Conservation (phyloP, 2,329 filamentous ascomycete species). For the Pyrenophora tritici-repentis region DNA sequence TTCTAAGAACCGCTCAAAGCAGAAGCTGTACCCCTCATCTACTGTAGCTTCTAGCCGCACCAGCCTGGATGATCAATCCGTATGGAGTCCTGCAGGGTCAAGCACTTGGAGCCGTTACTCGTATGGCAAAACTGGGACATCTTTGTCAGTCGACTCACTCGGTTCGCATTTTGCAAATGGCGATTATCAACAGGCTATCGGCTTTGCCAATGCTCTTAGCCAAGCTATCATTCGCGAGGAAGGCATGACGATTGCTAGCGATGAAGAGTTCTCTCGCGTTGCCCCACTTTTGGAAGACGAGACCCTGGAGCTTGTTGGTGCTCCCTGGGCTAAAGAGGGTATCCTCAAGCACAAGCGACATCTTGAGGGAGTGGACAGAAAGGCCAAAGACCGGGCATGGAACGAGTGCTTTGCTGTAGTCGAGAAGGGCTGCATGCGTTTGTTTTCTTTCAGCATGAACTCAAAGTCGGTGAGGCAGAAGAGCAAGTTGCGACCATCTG, state of each 20-base stretch:
- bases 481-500: slow-evolving; percentile 59
- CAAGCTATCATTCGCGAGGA: slow-evolving; percentile 96
- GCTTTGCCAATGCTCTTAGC: slow-evolving; percentile 94
- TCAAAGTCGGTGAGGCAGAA: slow-evolving; percentile 74
- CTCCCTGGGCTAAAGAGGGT: slow-evolving; percentile 98
- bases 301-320: slow-evolving; percentile 84
- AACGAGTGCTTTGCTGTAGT: slow-evolving; percentile 94
- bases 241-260: slow-evolving; percentile 59
- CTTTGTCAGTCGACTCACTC: slow-evolving; percentile 90
- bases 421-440: slow-evolving; percentile 88
- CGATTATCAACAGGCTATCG: slow-evolving; percentile 94
- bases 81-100: slow-evolving; percentile 91
- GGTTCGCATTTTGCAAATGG: slow-evolving; percentile 74
- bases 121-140: slow-evolving; percentile 85
- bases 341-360: slow-evolving; percentile 97
- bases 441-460: slow-evolving; percentile 89
- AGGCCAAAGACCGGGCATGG: slow-evolving; percentile 94
- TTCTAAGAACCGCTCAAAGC: slow-evolving; percentile 83
- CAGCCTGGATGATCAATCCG: slow-evolving; percentile 87
- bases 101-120: slow-evolving; percentile 96
- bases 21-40: slow-evolving; percentile 74
- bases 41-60: slow-evolving; percentile 90
- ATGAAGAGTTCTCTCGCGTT: slow-evolving; percentile 63
- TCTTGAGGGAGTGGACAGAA: slow-evolving; percentile 85
- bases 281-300: slow-evolving; percentile 86